Percentiles rank a stretch among this genome's conserved stretches.
Conservation (phyloP, 2,329 filamentous ascomycete genomes). For the Pseudofabraea citricarpa region DNA sequence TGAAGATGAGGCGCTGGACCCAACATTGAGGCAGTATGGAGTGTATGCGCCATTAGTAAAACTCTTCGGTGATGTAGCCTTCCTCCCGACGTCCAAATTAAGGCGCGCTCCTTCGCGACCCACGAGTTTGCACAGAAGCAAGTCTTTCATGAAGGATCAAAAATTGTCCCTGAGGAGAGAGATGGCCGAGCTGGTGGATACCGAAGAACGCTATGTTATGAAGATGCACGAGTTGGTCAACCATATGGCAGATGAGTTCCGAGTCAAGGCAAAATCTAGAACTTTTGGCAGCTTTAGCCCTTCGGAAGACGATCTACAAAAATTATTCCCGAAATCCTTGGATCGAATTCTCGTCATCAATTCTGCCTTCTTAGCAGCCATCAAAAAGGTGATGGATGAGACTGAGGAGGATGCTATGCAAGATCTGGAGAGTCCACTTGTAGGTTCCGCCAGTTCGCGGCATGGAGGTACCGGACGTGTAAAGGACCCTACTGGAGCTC, state of each 20-base stretch:
- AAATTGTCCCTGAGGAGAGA: constrained; percentile 83
- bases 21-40: constrained; percentile 66
- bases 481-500: constrained; percentile 72
- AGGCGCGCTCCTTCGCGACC: constrained; percentile 84
- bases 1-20: constrained; percentile 62
- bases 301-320: constrained; percentile 65
- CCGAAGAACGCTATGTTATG: constrained; percentile 87
- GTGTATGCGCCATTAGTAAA: constrained; percentile 72
- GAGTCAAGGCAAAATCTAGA: constrained; percentile 59
- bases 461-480: constrained; percentile 39
- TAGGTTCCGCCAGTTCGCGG: constrained; percentile 40
- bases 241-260: constrained; percentile 75
- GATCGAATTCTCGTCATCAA: constrained; percentile 80
- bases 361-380: constrained; percentile 69
- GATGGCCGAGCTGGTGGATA: constrained; percentile 85
- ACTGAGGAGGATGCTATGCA: constrained; percentile 75
- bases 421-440: constrained; percentile 63
- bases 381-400: constrained; percentile 73
- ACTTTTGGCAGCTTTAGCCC: constrained; percentile 62
- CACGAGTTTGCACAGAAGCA: constrained; percentile 71
- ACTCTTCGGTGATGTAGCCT: constrained; percentile 77
- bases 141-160: constrained; percentile 73
- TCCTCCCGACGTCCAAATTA: constrained; percentile 79
- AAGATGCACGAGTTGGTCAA: constrained; percentile 83
- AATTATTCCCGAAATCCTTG: constrained; percentile 76